Percentiles rank a stretch among this genome's conserved stretches.
phyloP scores from a whole-genome alignment of 1,284 basidiomycete genomes.

The Sparassis latifolia region DNA sequence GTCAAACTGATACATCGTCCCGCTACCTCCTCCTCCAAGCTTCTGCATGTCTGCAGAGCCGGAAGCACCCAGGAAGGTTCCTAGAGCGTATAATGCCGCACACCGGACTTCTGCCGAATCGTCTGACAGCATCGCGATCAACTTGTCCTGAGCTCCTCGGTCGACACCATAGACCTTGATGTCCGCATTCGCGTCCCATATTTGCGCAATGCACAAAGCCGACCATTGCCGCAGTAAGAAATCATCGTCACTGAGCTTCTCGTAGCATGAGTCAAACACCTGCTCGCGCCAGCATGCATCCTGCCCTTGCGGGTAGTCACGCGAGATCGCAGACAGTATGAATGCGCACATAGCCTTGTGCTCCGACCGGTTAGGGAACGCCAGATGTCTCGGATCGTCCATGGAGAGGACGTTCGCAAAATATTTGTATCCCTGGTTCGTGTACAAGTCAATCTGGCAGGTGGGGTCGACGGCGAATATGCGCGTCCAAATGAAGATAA shows the following conservation, averaged over 20 bases:
- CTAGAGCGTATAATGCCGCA: constrained; percentile 88
- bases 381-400: constrained; percentile 42
- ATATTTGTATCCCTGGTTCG: constrained; percentile 83
- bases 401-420: constrained; percentile 79
- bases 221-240: constrained; percentile 94
- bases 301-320: constrained; percentile 86
- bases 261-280: constrained; percentile 88
- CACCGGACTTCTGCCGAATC: constrained; percentile 91
- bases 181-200: constrained; percentile 93
- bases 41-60: constrained; percentile 64
- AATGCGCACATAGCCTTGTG: constrained; percentile 99
- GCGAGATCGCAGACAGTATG: constrained; percentile 88
- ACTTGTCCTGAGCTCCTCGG: constrained; percentile 78
- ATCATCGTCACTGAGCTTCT: constrained; percentile 83
- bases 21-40: constrained; percentile 80
- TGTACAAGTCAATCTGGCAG: constrained; percentile 88
- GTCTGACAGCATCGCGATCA: constrained; percentile 81
- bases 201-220: constrained; percentile 87
- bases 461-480: constrained; percentile 93
- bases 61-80: constrained; percentile 90
- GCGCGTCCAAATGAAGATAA: constrained; percentile 98
- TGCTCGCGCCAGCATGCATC: constrained; percentile 79
- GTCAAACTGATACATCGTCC: constrained; percentile 78
- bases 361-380: constrained; percentile 88
- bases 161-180: constrained; percentile 85